These are phyloP conservation scores for Yueomyces sinensis DNA, from an alignment of 805 yeast genomes.

Conservation along the genomic window DNA sequence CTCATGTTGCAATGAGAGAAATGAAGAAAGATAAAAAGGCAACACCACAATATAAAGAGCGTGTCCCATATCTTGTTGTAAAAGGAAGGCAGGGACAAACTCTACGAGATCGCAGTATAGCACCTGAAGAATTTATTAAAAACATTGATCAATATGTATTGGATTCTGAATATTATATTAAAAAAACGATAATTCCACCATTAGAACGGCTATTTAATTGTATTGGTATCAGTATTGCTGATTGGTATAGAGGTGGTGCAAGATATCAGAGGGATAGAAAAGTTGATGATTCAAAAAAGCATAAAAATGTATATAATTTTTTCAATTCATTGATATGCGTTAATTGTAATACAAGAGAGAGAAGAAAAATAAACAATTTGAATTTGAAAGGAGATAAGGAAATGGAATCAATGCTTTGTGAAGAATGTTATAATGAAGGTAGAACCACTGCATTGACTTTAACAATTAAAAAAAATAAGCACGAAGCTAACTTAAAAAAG, in stretches of 20 bases:
- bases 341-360: slow-evolving; percentile 15
- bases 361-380: background rate
- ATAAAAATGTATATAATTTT: slow-evolving; percentile 6
- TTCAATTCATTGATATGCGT: slow-evolving; percentile 20
- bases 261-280: background rate
- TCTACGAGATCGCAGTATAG: slow-evolving; percentile 61
- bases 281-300: no score
- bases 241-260: slow-evolving; percentile 42
- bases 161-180: slow-evolving; percentile 79
- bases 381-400: no score
- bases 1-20: slow-evolving; percentile 55
- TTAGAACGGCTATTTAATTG: slow-evolving; percentile 70
- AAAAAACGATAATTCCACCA: slow-evolving; percentile 78
- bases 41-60: slow-evolving; percentile 77
- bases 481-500: slow-evolving; percentile 19
- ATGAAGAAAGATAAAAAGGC: slow-evolving; percentile 53
- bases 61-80: slow-evolving; percentile 77
- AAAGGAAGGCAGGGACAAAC: slow-evolving; percentile 42
- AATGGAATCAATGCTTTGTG: background rate
- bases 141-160: slow-evolving; percentile 28
- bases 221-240: slow-evolving; percentile 64
- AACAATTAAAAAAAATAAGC: background rate
- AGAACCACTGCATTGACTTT: slow-evolving; percentile 1
- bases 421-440: slow-evolving; percentile 1
- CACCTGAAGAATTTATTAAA: slow-evolving; percentile 62